These are phyloP conservation scores for Phytophthora citricola DNA, from an alignment of 352 stramenopile genomes.

Conservation along the genomic window DNA sequence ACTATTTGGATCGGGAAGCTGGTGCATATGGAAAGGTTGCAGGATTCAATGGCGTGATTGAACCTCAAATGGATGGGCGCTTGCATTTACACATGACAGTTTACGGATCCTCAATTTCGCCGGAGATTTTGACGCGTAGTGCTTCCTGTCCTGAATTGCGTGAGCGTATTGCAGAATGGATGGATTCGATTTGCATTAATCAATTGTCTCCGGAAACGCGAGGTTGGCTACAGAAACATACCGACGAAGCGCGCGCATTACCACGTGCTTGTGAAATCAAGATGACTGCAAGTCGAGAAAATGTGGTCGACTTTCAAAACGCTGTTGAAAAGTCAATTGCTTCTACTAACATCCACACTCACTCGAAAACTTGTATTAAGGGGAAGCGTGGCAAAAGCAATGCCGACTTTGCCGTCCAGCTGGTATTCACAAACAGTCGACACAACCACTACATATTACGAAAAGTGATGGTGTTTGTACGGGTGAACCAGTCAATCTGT, in stretches of 20 bases:
- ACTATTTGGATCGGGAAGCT: not conserved
- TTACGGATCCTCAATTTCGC: not conserved
- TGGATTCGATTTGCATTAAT: not conserved
- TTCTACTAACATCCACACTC: not conserved
- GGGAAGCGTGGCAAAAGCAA: not conserved
- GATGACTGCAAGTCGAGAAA: not conserved
- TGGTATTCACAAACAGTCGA: not conserved
- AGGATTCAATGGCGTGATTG: constrained; percentile 4
- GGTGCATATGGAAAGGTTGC: constrained; percentile 5
- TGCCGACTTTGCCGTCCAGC: not conserved
- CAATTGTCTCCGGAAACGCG: not conserved
- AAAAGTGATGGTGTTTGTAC: not conserved
- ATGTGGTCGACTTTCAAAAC: not conserved
- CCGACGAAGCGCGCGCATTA: not conserved
- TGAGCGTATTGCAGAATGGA: not conserved
- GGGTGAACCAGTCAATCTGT: not conserved
- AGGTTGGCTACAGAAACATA: not conserved
- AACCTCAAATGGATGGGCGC: constrained; percentile 8
- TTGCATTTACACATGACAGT: constrained; percentile 1
- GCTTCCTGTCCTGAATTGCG: not conserved
- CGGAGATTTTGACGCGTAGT: not conserved
- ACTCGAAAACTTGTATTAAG: not conserved
- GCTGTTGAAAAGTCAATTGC: not conserved
- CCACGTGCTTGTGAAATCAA: not conserved
- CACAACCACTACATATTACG: not conserved